A percentile compares a stretch with the other conserved stretches of the same genome.
Evolutionary conservation across 805 yeast species (phyloP).

Genomic region (Saccharomycopsis capsularis): DNA sequence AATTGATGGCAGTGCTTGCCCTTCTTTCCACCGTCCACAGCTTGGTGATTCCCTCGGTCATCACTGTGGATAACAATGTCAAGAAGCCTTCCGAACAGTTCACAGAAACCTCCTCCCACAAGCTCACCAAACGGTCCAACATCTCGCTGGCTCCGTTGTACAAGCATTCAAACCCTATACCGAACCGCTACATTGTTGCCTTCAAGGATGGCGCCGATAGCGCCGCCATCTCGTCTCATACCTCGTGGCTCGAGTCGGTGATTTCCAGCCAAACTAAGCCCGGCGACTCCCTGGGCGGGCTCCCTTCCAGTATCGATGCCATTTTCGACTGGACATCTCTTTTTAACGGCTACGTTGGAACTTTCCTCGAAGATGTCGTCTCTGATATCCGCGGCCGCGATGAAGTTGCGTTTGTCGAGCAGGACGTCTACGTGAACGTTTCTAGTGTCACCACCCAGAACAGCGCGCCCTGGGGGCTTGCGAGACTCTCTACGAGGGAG

Average conservation of each 20-base stretch:
- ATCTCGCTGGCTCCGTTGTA: neutral
- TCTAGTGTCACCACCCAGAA: conserved; percentile 44
- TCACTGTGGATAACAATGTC: too few species aligned
- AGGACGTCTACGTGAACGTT: conserved; percentile 47
- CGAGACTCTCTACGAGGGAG: conserved; percentile 51
- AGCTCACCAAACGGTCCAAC: too few species aligned
- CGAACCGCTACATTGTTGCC: conserved; percentile 14
- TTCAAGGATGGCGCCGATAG: conserved; percentile 1
- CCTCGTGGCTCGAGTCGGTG: neutral
- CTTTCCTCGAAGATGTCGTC: conserved; percentile 64
- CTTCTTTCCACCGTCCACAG: neutral
- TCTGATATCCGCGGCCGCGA: conserved; percentile 65
- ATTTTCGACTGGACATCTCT: neutral
- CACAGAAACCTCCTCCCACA: too few species aligned
- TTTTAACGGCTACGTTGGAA: conserved; percentile 77
- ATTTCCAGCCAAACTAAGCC: neutral
- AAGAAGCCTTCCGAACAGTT: too few species aligned
- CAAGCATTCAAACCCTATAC: neutral
- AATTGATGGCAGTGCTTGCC: too few species aligned
- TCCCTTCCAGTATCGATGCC: neutral
- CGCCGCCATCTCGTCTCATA: neutral
- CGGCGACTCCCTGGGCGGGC: too few species aligned
- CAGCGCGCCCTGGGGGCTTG: conserved; percentile 71
- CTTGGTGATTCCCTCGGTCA: neutral
- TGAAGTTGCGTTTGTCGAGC: conserved; percentile 55